Evolutionary conservation across 2,329 filamentous ascomycete species (phyloP).

Genomic region (Diaporthe sp.): DNA sequence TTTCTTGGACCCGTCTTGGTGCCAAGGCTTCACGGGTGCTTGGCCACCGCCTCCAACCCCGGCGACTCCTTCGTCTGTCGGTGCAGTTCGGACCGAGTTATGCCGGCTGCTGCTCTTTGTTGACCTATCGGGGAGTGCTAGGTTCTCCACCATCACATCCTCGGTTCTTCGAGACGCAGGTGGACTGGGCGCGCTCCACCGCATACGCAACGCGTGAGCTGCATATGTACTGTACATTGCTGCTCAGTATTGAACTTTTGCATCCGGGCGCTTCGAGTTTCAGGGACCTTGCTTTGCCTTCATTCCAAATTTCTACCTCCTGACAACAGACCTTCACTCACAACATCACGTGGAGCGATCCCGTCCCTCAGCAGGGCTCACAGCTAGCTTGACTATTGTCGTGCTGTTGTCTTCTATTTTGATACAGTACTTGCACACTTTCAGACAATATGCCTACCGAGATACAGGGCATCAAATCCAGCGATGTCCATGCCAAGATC

Average conservation of each 20-base stretch:
- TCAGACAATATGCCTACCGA: conserved; percentile 53
- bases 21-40: conserved; percentile 19
- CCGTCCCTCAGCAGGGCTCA: background rate
- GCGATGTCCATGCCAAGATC: conserved; percentile 68
- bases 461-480: conserved; percentile 59
- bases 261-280: background rate
- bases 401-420: background rate
- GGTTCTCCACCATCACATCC: conserved; percentile 37
- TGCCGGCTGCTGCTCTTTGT: conserved; percentile 14
- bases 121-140: conserved; percentile 15
- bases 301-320: background rate
- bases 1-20: conserved; percentile 30
- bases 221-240: conserved; percentile 6
- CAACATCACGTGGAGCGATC: conserved; percentile 4
- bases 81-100: conserved; percentile 39
- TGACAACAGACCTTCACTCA: background rate
- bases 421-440: background rate
- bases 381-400: background rate
- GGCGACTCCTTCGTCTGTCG: conserved; percentile 23
- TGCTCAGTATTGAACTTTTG: background rate
- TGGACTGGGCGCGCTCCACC: conserved; percentile 12
- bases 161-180: conserved; percentile 1
- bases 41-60: conserved; percentile 19
- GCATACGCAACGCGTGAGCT: background rate
- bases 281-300: background rate